Conservation (phyloP, 164 flowering plant genomes). For the Nelumbo lutea region DNA sequence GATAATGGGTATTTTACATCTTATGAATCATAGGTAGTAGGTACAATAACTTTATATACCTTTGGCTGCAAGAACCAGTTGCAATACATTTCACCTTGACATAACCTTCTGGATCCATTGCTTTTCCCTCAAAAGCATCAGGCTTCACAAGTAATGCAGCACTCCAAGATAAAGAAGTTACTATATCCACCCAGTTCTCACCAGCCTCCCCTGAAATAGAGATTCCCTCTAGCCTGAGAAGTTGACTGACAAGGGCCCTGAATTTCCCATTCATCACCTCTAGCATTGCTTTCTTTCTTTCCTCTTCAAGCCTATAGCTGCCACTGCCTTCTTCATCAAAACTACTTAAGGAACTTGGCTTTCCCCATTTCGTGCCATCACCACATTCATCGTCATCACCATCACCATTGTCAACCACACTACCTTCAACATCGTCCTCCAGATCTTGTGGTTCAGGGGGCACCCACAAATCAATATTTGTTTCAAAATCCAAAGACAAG, state of each 20-base stretch:
- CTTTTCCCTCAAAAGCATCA: slow-evolving; percentile 49
- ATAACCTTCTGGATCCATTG: slow-evolving; percentile 64
- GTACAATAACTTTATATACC: slow-evolving; percentile 36
- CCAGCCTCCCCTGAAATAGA: slow-evolving; percentile 28
- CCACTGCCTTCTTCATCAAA: slow-evolving; percentile 34
- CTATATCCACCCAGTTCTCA: slow-evolving; percentile 74
- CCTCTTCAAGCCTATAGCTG: slow-evolving; percentile 45
- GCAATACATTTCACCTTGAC: slow-evolving; percentile 94
- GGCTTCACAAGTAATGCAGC: slow-evolving; percentile 82
- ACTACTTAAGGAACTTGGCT: slow-evolving; percentile 46
- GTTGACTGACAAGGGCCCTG: slow-evolving; percentile 50
- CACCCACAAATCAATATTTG: slow-evolving; percentile 48
- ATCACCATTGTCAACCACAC: slow-evolving; percentile 51
- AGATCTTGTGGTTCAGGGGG: slow-evolving; percentile 78
- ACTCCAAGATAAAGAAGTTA: slow-evolving; percentile 80
- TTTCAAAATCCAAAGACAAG: slow-evolving; percentile 28
- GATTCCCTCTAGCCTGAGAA: slow-evolving; percentile 53
- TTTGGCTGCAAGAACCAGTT: slow-evolving; percentile 63
- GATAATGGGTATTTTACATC: not conserved
- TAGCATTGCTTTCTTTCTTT: slow-evolving; percentile 45
- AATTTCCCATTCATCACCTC: slow-evolving; percentile 64
- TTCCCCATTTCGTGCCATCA: slow-evolving; percentile 59
- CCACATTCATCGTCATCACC: slow-evolving; percentile 51
- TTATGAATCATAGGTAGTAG: not conserved
- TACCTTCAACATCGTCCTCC: slow-evolving; percentile 58